Evolutionary conservation across 306 rosid genomes (phyloP).

Genomic region (Cicer bijugum): DNA sequence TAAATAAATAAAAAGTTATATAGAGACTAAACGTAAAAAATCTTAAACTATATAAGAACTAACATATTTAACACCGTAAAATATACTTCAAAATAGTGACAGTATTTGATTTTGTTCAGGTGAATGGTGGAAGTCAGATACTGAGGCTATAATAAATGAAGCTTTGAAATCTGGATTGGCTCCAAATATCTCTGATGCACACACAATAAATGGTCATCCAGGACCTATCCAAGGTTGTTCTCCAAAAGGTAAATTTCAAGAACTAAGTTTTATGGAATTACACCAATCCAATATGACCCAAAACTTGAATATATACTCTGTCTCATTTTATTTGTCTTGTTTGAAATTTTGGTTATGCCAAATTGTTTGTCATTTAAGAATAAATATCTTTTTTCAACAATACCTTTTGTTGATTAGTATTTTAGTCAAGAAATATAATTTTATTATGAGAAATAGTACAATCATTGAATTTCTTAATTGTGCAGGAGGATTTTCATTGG

Average conservation of each 20-base stretch:
- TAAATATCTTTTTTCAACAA: no score
- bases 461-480: no score
- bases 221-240: slow-evolving; percentile 60
- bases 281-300: not conserved
- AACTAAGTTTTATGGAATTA: not conserved
- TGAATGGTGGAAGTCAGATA: slow-evolving; percentile 98
- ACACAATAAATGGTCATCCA: slow-evolving; percentile 76
- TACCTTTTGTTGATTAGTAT: no score
- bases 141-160: slow-evolving; percentile 75
- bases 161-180: slow-evolving; percentile 80
- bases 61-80: not conserved
- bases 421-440: no score
- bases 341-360: no score
- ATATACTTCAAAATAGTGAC: not conserved
- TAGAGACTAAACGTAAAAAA: no score
- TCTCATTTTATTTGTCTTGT: not conserved
- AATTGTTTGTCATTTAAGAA: no score
- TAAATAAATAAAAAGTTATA: no score
- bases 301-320: slow-evolving; percentile 1
- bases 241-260: slow-evolving; percentile 31
- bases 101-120: slow-evolving; percentile 53
- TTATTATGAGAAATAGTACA: no score
- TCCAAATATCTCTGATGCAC: slow-evolving; percentile 88
- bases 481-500: slow-evolving; percentile 60
- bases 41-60: no score